Evolutionary conservation across 2,329 filamentous ascomycete genomes (phyloP).

Genomic region (Phialophora tarda): DNA sequence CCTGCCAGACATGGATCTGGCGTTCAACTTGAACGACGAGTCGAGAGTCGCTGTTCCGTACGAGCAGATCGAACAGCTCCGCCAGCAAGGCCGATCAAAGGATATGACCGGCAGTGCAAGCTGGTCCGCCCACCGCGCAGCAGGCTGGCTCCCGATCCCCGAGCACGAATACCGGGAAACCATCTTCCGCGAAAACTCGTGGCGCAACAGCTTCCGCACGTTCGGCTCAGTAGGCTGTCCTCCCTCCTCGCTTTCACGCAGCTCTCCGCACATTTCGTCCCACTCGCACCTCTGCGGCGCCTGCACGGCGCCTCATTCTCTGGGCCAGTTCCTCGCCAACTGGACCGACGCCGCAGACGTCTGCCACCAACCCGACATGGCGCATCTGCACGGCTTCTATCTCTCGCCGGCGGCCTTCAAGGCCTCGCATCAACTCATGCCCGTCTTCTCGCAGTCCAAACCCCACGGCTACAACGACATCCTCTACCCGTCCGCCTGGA

Average conservation of each 20-base stretch:
- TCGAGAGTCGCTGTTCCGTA: conserved; percentile 62
- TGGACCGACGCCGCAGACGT: conserved; percentile 70
- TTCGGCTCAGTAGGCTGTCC: conserved; percentile 64
- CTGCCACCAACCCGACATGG: conserved; percentile 78
- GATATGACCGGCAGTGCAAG: conserved; percentile 27
- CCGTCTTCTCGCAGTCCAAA: conserved; percentile 77
- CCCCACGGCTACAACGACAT: conserved; percentile 76
- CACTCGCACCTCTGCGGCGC: conserved; percentile 66
- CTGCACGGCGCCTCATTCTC: conserved; percentile 69
- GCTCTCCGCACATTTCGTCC: conserved; percentile 65
- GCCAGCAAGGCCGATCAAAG: conserved; percentile 39
- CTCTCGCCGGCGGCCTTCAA: conserved; percentile 67
- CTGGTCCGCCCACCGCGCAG: conserved; percentile 49
- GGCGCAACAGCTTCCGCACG: conserved; percentile 48
- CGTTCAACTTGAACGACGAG: conserved; percentile 68
- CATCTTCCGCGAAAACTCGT: conserved; percentile 50
- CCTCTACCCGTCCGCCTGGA: conserved; percentile 70
- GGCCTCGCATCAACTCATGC: conserved; percentile 68
- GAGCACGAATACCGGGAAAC: conserved; percentile 45
- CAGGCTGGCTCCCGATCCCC: conserved; percentile 48
- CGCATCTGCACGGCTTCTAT: conserved; percentile 74
- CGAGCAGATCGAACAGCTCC: conserved; percentile 49
- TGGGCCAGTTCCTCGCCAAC: conserved; percentile 68
- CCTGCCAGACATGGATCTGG: conserved; percentile 68
- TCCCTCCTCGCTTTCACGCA: conserved; percentile 63